phyloP scores from a whole-genome alignment of 169 alveolate genomes.

The Babesia caballi region DNA sequence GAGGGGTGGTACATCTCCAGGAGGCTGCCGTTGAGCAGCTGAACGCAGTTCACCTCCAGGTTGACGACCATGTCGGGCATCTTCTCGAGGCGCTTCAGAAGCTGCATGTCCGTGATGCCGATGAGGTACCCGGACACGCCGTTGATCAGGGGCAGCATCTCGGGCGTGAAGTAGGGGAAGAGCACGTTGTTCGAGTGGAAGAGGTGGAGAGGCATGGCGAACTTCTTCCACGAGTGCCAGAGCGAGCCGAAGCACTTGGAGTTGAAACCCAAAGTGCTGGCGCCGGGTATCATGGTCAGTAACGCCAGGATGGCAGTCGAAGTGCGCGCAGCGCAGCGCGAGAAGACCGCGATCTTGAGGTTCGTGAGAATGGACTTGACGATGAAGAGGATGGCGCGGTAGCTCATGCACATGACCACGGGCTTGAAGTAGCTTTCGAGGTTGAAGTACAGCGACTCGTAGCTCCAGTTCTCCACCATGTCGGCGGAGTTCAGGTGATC shows the following conservation, averaged over 20 bases:
- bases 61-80: conserved; percentile 44
- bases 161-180: conserved; percentile 37
- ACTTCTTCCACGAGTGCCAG: conserved; percentile 57
- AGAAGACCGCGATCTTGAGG: conserved; percentile 44
- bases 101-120: conserved; percentile 46
- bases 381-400: conserved; percentile 33
- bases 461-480: conserved; percentile 38
- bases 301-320: conserved; percentile 45
- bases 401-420: conserved; percentile 30
- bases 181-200: conserved; percentile 43
- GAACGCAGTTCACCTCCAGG: conserved; percentile 39
- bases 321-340: conserved; percentile 53
- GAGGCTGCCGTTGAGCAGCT: conserved; percentile 20
- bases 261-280: conserved; percentile 48
- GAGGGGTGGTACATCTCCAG: conserved; percentile 52
- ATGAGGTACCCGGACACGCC: conserved; percentile 32
- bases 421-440: conserved; percentile 59
- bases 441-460: conserved; percentile 56
- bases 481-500: conserved; percentile 50
- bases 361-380: conserved; percentile 39
- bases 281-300: conserved; percentile 57
- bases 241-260: conserved; percentile 53
- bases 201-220: conserved; percentile 51
- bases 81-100: not conserved
- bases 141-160: conserved; percentile 14